These are phyloP conservation scores for Cytospora piceae DNA, from an alignment of 2,329 filamentous ascomycete genomes.

Conservation along the genomic window DNA sequence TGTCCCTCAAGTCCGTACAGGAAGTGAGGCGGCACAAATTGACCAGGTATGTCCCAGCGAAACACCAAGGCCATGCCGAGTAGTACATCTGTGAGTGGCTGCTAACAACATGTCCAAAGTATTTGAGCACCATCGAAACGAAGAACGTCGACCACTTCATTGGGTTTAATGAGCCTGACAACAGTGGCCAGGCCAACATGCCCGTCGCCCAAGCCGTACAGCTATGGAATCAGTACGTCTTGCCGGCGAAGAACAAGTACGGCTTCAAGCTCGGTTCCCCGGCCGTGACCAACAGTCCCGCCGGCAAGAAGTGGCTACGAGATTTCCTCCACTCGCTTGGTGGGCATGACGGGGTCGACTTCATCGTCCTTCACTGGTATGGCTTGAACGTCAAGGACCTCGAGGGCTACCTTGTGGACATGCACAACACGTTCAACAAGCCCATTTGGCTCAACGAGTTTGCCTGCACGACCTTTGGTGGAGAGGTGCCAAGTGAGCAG, in stretches of 20 bases:
- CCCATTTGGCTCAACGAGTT: slow-evolving; percentile 25
- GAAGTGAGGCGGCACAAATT: slow-evolving; percentile 17
- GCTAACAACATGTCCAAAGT: not conserved
- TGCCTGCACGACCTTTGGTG: slow-evolving; percentile 24
- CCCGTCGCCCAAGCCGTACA: slow-evolving; percentile 12
- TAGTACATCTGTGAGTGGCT: not conserved
- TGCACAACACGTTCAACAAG: slow-evolving; percentile 23
- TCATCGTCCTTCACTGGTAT: slow-evolving; percentile 24
- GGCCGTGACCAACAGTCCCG: slow-evolving; percentile 19
- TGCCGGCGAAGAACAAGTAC: slow-evolving; percentile 24
- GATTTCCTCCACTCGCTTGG: slow-evolving; percentile 15
- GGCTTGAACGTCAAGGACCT: slow-evolving; percentile 20
- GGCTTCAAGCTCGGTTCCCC: slow-evolving; percentile 24
- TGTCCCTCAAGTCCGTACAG: slow-evolving; percentile 23
- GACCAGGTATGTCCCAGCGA: slow-evolving; percentile 11
- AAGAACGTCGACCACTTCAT: slow-evolving; percentile 21
- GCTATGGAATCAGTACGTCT: slow-evolving; percentile 25
- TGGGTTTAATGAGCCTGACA: slow-evolving; percentile 24
- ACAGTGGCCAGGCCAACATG: slow-evolving; percentile 20
- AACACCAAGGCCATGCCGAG: not conserved
- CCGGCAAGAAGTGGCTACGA: slow-evolving; percentile 22
- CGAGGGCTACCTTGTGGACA: slow-evolving; percentile 16
- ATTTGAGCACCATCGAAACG: slow-evolving; percentile 9
- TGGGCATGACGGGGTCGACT: slow-evolving; percentile 18
- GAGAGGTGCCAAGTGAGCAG: slow-evolving; percentile 8